Evolutionary conservation across 768 basidiomycete genomes (phyloP), one percentile per base, ranked within the genome.

Genomic region (Coprinellus aureogranulatus): DNA sequence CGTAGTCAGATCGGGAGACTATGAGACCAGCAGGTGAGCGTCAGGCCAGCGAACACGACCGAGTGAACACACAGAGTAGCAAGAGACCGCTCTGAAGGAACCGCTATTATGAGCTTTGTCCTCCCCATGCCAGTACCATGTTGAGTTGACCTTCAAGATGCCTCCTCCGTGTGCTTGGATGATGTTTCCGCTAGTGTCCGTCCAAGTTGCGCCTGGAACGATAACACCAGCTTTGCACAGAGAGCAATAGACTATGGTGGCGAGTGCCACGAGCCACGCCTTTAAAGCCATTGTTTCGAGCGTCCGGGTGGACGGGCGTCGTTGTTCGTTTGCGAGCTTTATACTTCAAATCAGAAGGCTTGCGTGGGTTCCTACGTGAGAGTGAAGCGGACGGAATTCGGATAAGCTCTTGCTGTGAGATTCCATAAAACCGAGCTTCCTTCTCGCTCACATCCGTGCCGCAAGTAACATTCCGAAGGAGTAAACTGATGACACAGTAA

Each of bases 141-240:
- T 81, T 11, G 77, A 77, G 25, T 74, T 80, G 57, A 83, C 81
- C 71, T 83, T 84, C 23, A 86, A 54, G 51, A 86, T 74, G 1
- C 84, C 84, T 9, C 77, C 83, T 11, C 85, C 84, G 65, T 87
- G 85, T 4, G 83, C 85, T 62, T 87, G 85, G 8, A 87, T 87
- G 16, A 75, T 69, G 64, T 81, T 84, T 2, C 85, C 85, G 58
- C 74, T 77, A 10, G 83, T 85, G 62, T 87, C 85, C 6, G 76
- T 80, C 85, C 85, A 86, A 5, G 77, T 74, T 8, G 85, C 84
- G 12, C 85, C 85, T 10, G 84, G 79, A 10, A 86, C 84, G 55
- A 87, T 83, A 53, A 82, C 77, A 10, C 73, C 71, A 31, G 76
- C 72, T 37, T 40, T 25, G 30, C 48, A 31, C 22, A 60, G 42